Evolutionary conservation across 768 basidiomycete species (phyloP).

Genomic region (Kwoniella sp.): DNA sequence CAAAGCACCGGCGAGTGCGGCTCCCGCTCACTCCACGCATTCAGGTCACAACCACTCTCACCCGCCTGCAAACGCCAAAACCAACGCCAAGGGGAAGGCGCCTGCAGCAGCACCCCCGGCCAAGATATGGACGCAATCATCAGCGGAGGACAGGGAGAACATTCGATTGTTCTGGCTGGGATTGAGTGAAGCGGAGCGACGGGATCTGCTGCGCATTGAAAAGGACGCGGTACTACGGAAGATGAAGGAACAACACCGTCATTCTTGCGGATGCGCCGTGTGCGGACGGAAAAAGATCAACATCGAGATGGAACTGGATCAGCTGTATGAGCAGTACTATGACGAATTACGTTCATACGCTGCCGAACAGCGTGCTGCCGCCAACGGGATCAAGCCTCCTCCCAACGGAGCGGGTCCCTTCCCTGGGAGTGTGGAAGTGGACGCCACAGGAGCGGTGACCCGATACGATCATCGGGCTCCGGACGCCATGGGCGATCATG

Average conservation of each 20-base stretch:
- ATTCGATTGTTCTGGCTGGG: conserved; percentile 98
- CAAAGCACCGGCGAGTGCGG: conserved; percentile 48
- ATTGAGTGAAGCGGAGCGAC: conserved; percentile 82
- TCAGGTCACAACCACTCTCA: conserved; percentile 55
- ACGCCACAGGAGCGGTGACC: conserved; percentile 77
- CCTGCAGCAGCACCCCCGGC: conserved; percentile 42
- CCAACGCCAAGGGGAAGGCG: conserved; percentile 41
- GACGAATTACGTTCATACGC: conserved; percentile 99
- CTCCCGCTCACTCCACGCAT: conserved; percentile 25
- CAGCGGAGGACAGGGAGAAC: conserved; percentile 86
- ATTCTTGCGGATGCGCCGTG: conserved; percentile 90
- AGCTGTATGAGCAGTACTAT: conserved; percentile 99
- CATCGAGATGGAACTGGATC: conserved; percentile 99
- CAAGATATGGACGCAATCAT: conserved; percentile 93
- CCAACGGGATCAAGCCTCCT: conserved; percentile 73
- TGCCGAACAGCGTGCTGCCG: conserved; percentile 66
- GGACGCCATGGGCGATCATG: conserved; percentile 20
- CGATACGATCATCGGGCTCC: conserved; percentile 52
- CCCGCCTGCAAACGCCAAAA: conserved; percentile 44
- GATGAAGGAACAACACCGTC: conserved; percentile 99
- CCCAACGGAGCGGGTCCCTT: conserved; percentile 96
- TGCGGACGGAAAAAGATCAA: conserved; percentile 96
- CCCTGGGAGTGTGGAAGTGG: conserved; percentile 94
- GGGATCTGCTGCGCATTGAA: conserved; percentile 91
- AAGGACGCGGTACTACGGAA: conserved; percentile 95